These are phyloP conservation scores for Carex scoparia DNA, from an alignment of 176 grass and related monocot species.

Conservation along the genomic window DNA sequence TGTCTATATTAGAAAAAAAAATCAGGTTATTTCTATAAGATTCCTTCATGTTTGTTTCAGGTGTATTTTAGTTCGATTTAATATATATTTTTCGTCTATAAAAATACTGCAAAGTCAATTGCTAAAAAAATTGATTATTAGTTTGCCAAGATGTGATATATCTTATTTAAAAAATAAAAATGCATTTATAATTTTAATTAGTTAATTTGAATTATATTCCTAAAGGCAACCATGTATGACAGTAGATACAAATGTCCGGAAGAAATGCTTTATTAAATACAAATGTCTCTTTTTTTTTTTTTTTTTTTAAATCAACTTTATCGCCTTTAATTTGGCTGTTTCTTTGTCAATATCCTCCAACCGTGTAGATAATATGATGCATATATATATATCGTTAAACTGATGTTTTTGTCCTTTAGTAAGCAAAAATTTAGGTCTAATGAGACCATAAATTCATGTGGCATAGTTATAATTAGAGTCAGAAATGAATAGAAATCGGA, in stretches of 20 bases:
- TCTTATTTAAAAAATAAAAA: background rate
- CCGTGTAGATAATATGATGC: background rate
- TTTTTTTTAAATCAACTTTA: too few species aligned
- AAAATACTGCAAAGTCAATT: too few species aligned
- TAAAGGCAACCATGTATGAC: background rate
- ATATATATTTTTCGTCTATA: too few species aligned
- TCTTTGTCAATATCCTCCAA: background rate
- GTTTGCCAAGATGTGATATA: background rate
- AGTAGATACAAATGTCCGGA: background rate
- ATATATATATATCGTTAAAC: background rate
- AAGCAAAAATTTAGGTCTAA: background rate
- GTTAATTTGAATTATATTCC: background rate
- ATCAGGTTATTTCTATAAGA: too few species aligned
- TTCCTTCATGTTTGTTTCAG: too few species aligned
- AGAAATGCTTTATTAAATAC: background rate
- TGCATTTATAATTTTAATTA: background rate
- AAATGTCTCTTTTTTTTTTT: too few species aligned
- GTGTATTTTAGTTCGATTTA: too few species aligned
- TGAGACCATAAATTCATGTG: background rate
- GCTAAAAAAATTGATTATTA: too few species aligned
- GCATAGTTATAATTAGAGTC: too few species aligned
- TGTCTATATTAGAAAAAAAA: too few species aligned
- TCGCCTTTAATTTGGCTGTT: too few species aligned
- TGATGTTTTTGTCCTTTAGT: background rate
- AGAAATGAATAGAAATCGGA: too few species aligned